These are phyloP conservation scores for Incumbomyces lentus DNA, from an alignment of 2,329 filamentous ascomycete species.

Conservation along the genomic window DNA sequence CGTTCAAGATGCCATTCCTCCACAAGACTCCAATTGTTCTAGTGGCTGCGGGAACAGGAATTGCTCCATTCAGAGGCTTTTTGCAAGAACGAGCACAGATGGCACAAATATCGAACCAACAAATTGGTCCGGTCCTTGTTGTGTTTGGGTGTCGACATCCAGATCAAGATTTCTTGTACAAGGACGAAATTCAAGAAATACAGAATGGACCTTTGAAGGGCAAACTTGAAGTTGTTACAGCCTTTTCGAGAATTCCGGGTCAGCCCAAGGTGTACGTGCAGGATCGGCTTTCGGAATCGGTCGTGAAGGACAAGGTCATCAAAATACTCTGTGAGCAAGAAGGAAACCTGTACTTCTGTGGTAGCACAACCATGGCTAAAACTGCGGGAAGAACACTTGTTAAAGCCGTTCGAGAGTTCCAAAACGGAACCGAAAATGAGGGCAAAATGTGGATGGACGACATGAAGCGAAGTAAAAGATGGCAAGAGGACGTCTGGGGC, in stretches of 20 bases:
- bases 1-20: slow-evolving; percentile 17
- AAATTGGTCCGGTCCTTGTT: slow-evolving; percentile 11
- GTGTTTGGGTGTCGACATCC: slow-evolving; percentile 20
- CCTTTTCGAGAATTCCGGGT: slow-evolving; percentile 22
- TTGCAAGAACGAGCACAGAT: slow-evolving; percentile 18
- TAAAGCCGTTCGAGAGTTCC: slow-evolving; percentile 26
- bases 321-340: slow-evolving; percentile 27
- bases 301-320: slow-evolving; percentile 24
- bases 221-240: slow-evolving; percentile 14
- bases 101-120: slow-evolving; percentile 6
- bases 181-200: slow-evolving; percentile 3
- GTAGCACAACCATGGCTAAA: slow-evolving; percentile 24
- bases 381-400: slow-evolving; percentile 34
- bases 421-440: slow-evolving; percentile 32
- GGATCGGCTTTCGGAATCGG: slow-evolving; percentile 24
- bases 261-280: slow-evolving; percentile 28
- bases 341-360: slow-evolving; percentile 34
- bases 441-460: slow-evolving; percentile 38
- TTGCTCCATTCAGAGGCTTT: slow-evolving; percentile 23
- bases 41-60: slow-evolving; percentile 21
- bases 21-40: slow-evolving; percentile 21
- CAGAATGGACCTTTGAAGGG: background rate
- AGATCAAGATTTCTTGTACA: slow-evolving; percentile 21
- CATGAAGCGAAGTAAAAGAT: slow-evolving; percentile 41
- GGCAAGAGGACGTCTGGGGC: slow-evolving; percentile 46